phyloP scores from a whole-genome alignment of 176 grass and related monocot species.

The Tuctoria greenei region DNA sequence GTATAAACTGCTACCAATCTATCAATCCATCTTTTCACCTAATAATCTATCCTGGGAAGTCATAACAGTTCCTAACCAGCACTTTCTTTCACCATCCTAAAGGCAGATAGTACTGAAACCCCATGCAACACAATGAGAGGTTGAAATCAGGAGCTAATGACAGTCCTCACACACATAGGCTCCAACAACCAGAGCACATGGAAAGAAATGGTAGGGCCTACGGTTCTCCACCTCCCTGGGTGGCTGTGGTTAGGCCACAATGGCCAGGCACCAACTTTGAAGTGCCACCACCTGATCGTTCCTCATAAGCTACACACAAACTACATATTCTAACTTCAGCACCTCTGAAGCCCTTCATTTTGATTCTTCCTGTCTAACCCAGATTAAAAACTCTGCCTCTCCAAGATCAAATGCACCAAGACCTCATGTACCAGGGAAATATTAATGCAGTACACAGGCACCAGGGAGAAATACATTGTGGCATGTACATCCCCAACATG shows the following conservation, averaged over 20 bases:
- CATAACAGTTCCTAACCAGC: constrained; percentile 26
- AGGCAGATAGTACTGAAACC: constrained; percentile 24
- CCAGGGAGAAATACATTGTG: too few relatives aligned
- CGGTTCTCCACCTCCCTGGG: constrained; percentile 36
- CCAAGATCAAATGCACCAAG: constrained; percentile 46
- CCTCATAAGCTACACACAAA: too few relatives aligned
- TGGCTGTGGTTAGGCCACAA: too few relatives aligned
- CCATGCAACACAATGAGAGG: neutral
- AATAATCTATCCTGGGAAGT: constrained; percentile 33
- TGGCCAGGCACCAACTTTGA: too few relatives aligned
- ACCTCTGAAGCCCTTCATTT: constrained; percentile 46
- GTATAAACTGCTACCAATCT: constrained; percentile 34
- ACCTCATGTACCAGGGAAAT: constrained; percentile 52
- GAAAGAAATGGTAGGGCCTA: constrained; percentile 45
- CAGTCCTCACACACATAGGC: constrained; percentile 43
- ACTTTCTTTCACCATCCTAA: constrained; percentile 21
- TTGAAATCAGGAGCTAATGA: constrained; percentile 45
- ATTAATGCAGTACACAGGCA: constrained; percentile 40
- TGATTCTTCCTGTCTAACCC: constrained; percentile 84
- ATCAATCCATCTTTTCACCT: constrained; percentile 33
- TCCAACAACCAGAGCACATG: constrained; percentile 51
- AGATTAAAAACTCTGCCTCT: constrained; percentile 52
- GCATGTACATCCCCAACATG: too few relatives aligned
- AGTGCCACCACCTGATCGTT: too few relatives aligned
- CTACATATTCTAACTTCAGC: constrained; percentile 55